A percentile compares a stretch with the other conserved stretches of the same genome.
Evolutionary conservation across 495 filamentous ascomycete species (phyloP).

Genomic region (Trypethelium eluteriae): DNA sequence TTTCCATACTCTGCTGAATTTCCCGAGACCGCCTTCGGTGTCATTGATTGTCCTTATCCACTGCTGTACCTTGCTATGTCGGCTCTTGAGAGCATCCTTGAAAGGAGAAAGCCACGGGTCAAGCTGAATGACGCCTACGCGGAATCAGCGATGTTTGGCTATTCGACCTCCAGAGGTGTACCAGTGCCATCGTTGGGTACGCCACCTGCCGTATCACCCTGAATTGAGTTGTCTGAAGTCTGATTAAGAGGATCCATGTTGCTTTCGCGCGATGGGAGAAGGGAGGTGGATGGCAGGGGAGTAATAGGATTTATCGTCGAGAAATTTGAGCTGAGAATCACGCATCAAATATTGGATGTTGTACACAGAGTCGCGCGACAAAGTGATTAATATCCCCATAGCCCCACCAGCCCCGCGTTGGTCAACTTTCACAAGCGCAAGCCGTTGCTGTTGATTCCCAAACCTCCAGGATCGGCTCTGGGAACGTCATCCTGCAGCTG

Average conservation of each 20-base stretch:
- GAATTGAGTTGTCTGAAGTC: constrained; percentile 29
- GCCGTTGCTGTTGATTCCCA: constrained; percentile 2
- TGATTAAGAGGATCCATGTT: constrained; percentile 30
- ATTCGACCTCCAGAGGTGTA: constrained; percentile 22
- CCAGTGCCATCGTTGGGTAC: constrained; percentile 47
- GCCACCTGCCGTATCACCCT: constrained; percentile 29
- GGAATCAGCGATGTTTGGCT: constrained; percentile 16
- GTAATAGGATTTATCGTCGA: background rate
- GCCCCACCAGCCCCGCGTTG: background rate
- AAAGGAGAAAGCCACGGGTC: constrained; percentile 90
- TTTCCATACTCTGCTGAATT: constrained; percentile 72
- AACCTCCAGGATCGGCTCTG: background rate
- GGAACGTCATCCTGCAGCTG: constrained; percentile 1
- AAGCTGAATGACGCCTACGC: constrained; percentile 69
- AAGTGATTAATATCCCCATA: background rate
- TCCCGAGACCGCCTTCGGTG: constrained; percentile 80
- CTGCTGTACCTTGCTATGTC: constrained; percentile 72
- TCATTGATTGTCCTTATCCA: constrained; percentile 82
- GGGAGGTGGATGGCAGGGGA: background rate
- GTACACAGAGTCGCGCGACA: background rate
- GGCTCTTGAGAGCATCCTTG: constrained; percentile 62
- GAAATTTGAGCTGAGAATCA: background rate
- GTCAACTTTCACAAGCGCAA: background rate
- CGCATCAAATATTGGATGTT: too few relatives aligned
- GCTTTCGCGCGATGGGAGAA: background rate